Percentiles rank a stretch among this genome's conserved stretches.
Evolutionary conservation across 257 asterid species (phyloP).

Genomic region (Agastache rugosa): DNA sequence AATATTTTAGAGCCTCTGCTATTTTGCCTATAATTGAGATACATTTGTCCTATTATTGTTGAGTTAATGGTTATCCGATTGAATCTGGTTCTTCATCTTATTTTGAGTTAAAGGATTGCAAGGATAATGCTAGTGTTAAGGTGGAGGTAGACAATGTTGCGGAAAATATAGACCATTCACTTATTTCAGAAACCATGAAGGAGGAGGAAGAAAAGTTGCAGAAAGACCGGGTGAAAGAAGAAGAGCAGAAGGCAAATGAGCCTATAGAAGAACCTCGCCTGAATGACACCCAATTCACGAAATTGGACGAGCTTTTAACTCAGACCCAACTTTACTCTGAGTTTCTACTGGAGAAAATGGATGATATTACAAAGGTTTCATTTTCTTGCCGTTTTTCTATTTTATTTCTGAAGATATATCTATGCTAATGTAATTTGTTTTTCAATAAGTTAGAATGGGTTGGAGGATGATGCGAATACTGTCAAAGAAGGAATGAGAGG

Average conservation of each 20-base stretch:
- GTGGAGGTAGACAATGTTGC: constrained; percentile 52
- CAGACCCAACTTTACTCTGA: constrained; percentile 92
- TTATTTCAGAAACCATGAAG: constrained; percentile 56
- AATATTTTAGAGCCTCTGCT: neutral
- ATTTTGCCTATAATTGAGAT: constrained; percentile 1
- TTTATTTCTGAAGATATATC: neutral
- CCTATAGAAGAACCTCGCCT: constrained; percentile 52
- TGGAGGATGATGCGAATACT: constrained; percentile 55
- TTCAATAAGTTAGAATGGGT: constrained; percentile 51
- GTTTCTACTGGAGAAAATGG: constrained; percentile 96
- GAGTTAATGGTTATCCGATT: neutral
- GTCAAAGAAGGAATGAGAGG: constrained; percentile 54
- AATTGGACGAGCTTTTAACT: constrained; percentile 91
- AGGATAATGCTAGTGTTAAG: constrained; percentile 44
- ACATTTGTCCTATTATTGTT: neutral
- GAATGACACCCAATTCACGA: constrained; percentile 73
- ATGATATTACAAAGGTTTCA: constrained; percentile 74
- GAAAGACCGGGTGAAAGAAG: constrained; percentile 66
- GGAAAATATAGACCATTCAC: constrained; percentile 49
- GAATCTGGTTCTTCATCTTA: constrained; percentile 22
- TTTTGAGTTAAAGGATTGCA: constrained; percentile 59
- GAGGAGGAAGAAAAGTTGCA: constrained; percentile 63
- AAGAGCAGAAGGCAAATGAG: constrained; percentile 44
- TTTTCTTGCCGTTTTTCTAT: no score
- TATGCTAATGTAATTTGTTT: constrained; percentile 37